Conservation (phyloP, 345 rosid genomes). For the Nasturtium officinale region DNA sequence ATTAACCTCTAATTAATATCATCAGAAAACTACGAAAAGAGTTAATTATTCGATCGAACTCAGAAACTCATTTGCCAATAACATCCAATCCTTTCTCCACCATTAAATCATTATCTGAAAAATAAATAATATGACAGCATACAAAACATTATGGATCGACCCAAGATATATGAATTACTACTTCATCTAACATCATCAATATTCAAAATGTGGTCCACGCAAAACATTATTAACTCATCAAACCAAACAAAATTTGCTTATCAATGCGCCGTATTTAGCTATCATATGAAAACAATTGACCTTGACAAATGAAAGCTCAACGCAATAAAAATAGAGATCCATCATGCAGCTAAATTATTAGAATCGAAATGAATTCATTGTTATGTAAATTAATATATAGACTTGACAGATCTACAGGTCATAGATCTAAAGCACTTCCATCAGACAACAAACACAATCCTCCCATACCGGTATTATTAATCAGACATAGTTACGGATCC, state of each 20-base stretch:
- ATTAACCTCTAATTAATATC: background rate
- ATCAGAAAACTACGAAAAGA: background rate
- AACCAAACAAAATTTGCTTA: slow-evolving; percentile 4
- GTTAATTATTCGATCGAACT: background rate
- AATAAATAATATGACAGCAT: slow-evolving; percentile 3
- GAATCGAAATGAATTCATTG: background rate
- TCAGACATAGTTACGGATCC: background rate
- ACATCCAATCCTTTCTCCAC: slow-evolving; percentile 23
- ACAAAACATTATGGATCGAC: slow-evolving; percentile 27
- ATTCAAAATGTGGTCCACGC: slow-evolving; percentile 34
- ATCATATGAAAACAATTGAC: background rate
- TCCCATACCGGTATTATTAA: slow-evolving; percentile 15
- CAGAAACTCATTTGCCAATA: slow-evolving; percentile 9
- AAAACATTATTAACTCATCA: slow-evolving; percentile 27
- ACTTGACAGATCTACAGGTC: slow-evolving; percentile 26
- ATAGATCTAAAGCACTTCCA: slow-evolving; percentile 23
- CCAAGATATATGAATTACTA: slow-evolving; percentile 21
- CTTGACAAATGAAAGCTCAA: slow-evolving; percentile 1
- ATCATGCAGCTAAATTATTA: slow-evolving; percentile 6
- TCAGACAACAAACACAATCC: slow-evolving; percentile 33
- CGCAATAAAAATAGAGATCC: slow-evolving; percentile 2
- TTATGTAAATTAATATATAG: background rate
- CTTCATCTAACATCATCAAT: slow-evolving; percentile 2
- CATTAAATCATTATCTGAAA: slow-evolving; percentile 32
- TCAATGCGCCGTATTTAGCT: background rate